These are phyloP conservation scores for Penicillium tannophilum DNA, from an alignment of 495 filamentous ascomycete species.

Conservation along the genomic window DNA sequence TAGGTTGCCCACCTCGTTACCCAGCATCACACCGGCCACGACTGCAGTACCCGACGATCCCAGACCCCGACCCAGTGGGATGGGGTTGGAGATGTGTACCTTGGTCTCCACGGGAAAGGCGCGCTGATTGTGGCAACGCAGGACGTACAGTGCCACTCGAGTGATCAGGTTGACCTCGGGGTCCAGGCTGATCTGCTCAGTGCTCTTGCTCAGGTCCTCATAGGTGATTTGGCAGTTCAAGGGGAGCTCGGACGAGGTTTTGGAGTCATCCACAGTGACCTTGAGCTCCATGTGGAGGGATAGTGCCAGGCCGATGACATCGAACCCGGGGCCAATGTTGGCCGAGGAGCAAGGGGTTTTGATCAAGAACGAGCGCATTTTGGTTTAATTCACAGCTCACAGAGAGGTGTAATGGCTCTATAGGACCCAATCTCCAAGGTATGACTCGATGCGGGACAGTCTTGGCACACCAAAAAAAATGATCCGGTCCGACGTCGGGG, in stretches of 20 bases:
- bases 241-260: constrained; percentile 54
- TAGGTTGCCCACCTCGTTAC: constrained; percentile 83
- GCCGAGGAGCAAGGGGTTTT: constrained; percentile 85
- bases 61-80: constrained; percentile 85
- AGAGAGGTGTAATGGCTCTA: not conserved
- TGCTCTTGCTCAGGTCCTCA: constrained; percentile 75
- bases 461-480: constrained; percentile 34
- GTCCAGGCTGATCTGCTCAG: constrained; percentile 71
- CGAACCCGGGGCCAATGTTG: constrained; percentile 96
- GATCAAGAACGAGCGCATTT: constrained; percentile 58
- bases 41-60: constrained; percentile 94
- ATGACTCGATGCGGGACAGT: constrained; percentile 29
- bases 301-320: constrained; percentile 92
- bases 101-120: constrained; percentile 82
- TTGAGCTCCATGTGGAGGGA: constrained; percentile 86
- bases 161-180: constrained; percentile 89
- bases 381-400: not conserved
- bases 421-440: constrained; percentile 7
- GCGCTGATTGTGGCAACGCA: constrained; percentile 83
- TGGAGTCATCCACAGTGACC: constrained; percentile 65
- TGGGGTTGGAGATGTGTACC: constrained; percentile 90
- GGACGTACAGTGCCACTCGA: constrained; percentile 85
- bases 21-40: constrained; percentile 88
- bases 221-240: constrained; percentile 90
- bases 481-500: constrained; percentile 37